Base-by-base conservation (phyloP, 139 green algal species). In the Chlamydomonas schloesseri region DNA sequence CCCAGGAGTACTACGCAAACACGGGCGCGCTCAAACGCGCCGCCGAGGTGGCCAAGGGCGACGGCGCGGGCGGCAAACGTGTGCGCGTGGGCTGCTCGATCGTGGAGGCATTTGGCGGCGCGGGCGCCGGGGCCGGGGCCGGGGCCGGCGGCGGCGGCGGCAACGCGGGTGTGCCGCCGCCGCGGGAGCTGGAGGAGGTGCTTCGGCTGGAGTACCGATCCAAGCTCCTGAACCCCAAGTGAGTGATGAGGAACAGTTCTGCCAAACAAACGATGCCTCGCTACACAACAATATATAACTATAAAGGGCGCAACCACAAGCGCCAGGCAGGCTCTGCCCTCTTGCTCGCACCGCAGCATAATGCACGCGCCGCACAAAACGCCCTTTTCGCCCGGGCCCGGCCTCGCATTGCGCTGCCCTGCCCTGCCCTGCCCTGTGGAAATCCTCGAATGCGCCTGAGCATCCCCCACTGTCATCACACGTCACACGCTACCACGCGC, bases 171-270 rank as follows among this genome's bases (percentile, higher is more conserved):
- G 37, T 75, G 60, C 88, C 79, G 34, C 77, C 58, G 34, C 94
- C 96, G 3, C 88, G 92, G 31, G 97, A 99, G 91, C 90, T 99
- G 31, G 94, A 98, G 71, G 93, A 97, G 31, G 97, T 97, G 83
- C 93, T 99, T 77, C 88, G 96, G 24, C 89, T 99, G 55, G 98
- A 99, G 92, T 99, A 99, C 91, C 89, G 98, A 65, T 94, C 90
- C 88, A 99, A 99, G 94, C 94, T 99, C 77, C 93, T 99, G 47
- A 99, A 99, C 91, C 97, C 97, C 0, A 96, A 94, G 89, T 96
- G 88, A 80, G n/a, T n/a, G 92, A 29, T 1, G 24, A 68, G 24
- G 24, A 13, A 23, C 18, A 28, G 15, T 65, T 4, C 58, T 65
- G n/a, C n/a, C n/a, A n/a, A n/a, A n/a, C n/a, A n/a, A n/a, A n/a